A percentile compares a stretch with the other conserved stretches of the same genome.
phyloP scores from a whole-genome alignment of 441 rosid genomes.

The Pelargonium australe region DNA sequence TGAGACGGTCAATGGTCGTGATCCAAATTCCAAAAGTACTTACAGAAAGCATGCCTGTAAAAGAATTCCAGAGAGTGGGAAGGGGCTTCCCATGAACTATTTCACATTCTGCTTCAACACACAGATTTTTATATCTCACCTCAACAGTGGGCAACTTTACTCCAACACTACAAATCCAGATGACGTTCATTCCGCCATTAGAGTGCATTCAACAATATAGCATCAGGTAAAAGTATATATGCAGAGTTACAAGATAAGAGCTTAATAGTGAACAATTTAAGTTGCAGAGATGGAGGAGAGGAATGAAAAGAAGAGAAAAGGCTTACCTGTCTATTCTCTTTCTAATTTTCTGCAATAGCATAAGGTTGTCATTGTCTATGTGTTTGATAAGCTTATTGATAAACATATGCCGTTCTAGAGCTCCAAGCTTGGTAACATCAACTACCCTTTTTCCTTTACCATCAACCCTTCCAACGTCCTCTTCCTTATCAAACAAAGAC shows the following conservation, averaged over 20 bases:
- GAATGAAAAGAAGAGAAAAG: conserved; percentile 18
- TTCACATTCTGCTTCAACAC: conserved; percentile 16
- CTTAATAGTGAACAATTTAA: conserved; percentile 17
- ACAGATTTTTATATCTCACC: conserved; percentile 20
- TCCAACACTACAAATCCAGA: conserved; percentile 12
- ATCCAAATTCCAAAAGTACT: background rate
- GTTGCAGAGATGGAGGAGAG: too few species aligned
- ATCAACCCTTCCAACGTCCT: conserved; percentile 18
- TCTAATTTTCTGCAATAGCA: conserved; percentile 25
- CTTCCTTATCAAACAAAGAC: conserved; percentile 20
- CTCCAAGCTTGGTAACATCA: conserved; percentile 30
- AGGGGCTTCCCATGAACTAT: conserved; percentile 3
- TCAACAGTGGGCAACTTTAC: conserved; percentile 18
- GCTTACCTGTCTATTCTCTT: conserved; percentile 31
- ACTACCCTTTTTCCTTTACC: conserved; percentile 32
- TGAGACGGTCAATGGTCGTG: too few species aligned
- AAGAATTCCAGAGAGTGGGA: conserved; percentile 22
- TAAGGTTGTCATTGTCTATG: conserved; percentile 34
- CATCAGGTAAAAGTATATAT: background rate
- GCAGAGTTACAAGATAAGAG: conserved; percentile 35
- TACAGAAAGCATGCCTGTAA: conserved; percentile 17
- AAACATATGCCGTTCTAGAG: conserved; percentile 25
- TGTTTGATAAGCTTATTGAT: conserved; percentile 25
- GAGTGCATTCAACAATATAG: background rate
- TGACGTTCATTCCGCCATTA: background rate